Percentiles rank a stretch among this genome's conserved stretches.
phyloP scores from a whole-genome alignment of 345 rosid species.

The Laguncularia racemosa region DNA sequence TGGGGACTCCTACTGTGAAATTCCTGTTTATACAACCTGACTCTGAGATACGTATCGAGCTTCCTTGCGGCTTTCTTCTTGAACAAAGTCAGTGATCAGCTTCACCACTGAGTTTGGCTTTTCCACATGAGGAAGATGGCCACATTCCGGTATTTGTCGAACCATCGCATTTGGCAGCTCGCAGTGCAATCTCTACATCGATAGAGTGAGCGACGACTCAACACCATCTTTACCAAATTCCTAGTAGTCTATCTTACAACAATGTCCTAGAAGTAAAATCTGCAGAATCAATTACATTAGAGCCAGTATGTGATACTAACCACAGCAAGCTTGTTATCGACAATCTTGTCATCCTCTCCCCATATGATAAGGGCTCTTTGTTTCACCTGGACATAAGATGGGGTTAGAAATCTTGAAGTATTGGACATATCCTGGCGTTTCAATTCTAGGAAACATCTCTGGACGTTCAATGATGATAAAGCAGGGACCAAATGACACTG shows the following conservation, averaged over 20 bases:
- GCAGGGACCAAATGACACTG: too few species aligned
- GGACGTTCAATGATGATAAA: background rate
- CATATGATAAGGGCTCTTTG: constrained; percentile 77
- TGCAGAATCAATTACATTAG: background rate
- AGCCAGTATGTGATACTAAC: constrained; percentile 27
- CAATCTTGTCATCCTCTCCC: constrained; percentile 86
- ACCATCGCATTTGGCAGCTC: constrained; percentile 60
- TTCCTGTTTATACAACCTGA: background rate
- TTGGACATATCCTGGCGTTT: too few species aligned
- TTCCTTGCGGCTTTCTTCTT: constrained; percentile 32
- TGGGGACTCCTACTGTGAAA: background rate
- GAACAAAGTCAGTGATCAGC: constrained; percentile 50
- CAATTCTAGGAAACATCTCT: too few species aligned
- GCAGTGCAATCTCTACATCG: constrained; percentile 57
- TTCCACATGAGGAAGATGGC: constrained; percentile 90
- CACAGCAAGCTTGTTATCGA: constrained; percentile 70
- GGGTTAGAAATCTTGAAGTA: too few species aligned
- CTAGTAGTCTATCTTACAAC: too few species aligned
- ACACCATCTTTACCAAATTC: too few species aligned
- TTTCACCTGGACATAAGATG: constrained; percentile 33
- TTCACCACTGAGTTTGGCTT: constrained; percentile 48
- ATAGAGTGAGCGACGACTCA: background rate
- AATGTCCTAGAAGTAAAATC: too few species aligned
- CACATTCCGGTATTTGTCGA: constrained; percentile 69
- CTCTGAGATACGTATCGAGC: constrained; percentile 16